Evolutionary conservation across 495 filamentous ascomycete species (phyloP), one percentile per base, ranked within the genome.

Genomic region (Annulohypoxylon moriforme): DNA sequence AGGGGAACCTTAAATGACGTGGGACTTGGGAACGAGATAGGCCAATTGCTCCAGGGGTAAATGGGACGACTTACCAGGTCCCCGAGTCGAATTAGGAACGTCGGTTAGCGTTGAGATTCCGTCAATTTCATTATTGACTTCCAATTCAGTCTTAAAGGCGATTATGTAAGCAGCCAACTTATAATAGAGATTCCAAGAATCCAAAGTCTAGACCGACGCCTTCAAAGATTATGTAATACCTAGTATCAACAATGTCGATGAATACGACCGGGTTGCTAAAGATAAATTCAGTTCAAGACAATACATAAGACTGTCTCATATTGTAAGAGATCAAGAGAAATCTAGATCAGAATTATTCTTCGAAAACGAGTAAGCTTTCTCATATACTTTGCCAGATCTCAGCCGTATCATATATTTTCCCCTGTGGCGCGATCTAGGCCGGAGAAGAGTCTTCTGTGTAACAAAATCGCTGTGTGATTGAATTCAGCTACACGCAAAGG

Each of bases 21-120:
- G 63, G 57, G 56, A 61, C 36, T 18, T 36, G 18, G 36, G 34
- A 18, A 42, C 27, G 22, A 55, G 38, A 58, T 40, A 47, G 25
- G 56, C 11, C 47, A 25, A 11, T 31, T 60, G 64, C 47, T 40
- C 66, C 63, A 49, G 67, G 67, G 71, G 5, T 74, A 67, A 71
- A 74, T 61, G 29, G 57, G 58, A 70, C 64, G 52, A 47, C 20
- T 34, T 29, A 18, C 18, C 14, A 61, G 22, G 38, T 60, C 50
- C 60, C 64, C 60, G 64, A 65, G 55, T 64, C 46, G 44, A 44
- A 60, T 38, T 68, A 52, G 59, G 56, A 63, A 63, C 63, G 57
- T 67, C 68, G 63, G 63, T 44, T 66, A 38, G 36, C 24, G 31
- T 62, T 67, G 47, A 11, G 2, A 42, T 36, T 60, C 50, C 59